Evolutionary conservation across 495 filamentous ascomycete species (phyloP).

Genomic region (Xylaria flabelliformis): DNA sequence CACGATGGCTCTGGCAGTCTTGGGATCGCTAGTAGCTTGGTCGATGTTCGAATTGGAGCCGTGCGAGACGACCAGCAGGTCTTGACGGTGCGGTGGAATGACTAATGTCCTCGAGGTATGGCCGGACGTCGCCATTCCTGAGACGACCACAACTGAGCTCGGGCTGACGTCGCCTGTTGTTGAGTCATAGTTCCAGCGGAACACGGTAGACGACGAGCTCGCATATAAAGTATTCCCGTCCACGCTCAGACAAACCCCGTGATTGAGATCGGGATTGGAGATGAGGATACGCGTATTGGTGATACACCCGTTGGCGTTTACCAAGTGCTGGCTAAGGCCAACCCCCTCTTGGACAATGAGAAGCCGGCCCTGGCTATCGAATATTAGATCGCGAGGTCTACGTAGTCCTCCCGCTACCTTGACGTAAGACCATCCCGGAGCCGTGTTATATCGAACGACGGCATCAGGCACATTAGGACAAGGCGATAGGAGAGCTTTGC

Average conservation of each 20-base stretch:
- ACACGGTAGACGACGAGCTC: slow-evolving; percentile 62
- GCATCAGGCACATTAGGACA: slow-evolving; percentile 39
- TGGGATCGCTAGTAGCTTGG: slow-evolving; percentile 47
- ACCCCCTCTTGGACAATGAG: slow-evolving; percentile 62
- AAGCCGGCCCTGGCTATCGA: slow-evolving; percentile 65
- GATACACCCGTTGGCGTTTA: slow-evolving; percentile 54
- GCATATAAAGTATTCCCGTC: slow-evolving; percentile 71
- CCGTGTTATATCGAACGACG: slow-evolving; percentile 55
- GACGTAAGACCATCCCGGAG: slow-evolving; percentile 61
- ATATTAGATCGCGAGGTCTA: slow-evolving; percentile 63
- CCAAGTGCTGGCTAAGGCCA: slow-evolving; percentile 61
- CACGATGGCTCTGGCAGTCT: slow-evolving; percentile 66
- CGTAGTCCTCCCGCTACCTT: slow-evolving; percentile 61
- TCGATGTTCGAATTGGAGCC: slow-evolving; percentile 71
- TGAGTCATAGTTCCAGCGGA: slow-evolving; percentile 66
- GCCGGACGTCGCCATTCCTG: slow-evolving; percentile 63
- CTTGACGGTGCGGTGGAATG: slow-evolving; percentile 54
- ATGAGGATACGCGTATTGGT: slow-evolving; percentile 23
- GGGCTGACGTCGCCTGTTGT: slow-evolving; percentile 47
- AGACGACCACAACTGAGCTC: slow-evolving; percentile 55
- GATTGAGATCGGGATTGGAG: slow-evolving; percentile 46
- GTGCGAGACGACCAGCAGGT: slow-evolving; percentile 64
- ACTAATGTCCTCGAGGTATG: slow-evolving; percentile 70
- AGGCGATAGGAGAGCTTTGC: slow-evolving; percentile 23
- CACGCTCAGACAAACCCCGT: slow-evolving; percentile 68